Base-by-base conservation (phyloP, 768 basidiomycete species). In the Tylopilus rubrobrunneus region DNA sequence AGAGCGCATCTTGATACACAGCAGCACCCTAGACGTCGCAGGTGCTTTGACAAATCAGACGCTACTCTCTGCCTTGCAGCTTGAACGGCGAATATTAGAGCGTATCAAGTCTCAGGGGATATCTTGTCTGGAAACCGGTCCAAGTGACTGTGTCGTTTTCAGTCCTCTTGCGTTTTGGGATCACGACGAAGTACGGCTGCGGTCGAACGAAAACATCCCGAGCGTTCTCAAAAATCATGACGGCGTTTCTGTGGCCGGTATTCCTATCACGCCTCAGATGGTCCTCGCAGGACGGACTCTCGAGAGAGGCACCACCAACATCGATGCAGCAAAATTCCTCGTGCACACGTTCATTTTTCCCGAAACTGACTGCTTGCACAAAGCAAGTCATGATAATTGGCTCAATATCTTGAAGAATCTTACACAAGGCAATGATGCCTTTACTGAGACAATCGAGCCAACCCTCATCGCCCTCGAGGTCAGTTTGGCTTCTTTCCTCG, bases 301-400 rank as follows among this genome's bases (percentile, higher is more conserved):
- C 46, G 81, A 85, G 49, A 78, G 77, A 45, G 76, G 77, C 53
- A 48, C 68, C 33, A 70, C 74, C n/a, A 74, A 76, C 53, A 76
- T 84, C 47, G 84, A 87, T 62, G 80, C 76, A 55, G 86, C 88
- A 45, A 80, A 76, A 48, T 88, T 84, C 63, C 78, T 93, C 19
- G 88, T 85, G 15, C 74, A 92, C 53, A 91, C 89, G 0, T 93
- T 89, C 68, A 85, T 91, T 71, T 91, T 94, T 64, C 83, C 81
- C 2, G 86, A 90, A 59, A 79, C 75, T 15, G 83, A 87, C 58
- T 92, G 90, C 69, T 69, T 84, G 57, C 77, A 78, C 39, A 78
- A 76, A 50, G 67, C 74, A 12, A 85, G 85, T 39, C 90, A 89
- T 58, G 67, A 75, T 48, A 68, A 74, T 29, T 92, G 89, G 89